Evolutionary conservation across 2,329 filamentous ascomycete species (phyloP), one percentile per base, ranked within the genome.

Genomic region (Sporothrix brunneoviolacea): DNA sequence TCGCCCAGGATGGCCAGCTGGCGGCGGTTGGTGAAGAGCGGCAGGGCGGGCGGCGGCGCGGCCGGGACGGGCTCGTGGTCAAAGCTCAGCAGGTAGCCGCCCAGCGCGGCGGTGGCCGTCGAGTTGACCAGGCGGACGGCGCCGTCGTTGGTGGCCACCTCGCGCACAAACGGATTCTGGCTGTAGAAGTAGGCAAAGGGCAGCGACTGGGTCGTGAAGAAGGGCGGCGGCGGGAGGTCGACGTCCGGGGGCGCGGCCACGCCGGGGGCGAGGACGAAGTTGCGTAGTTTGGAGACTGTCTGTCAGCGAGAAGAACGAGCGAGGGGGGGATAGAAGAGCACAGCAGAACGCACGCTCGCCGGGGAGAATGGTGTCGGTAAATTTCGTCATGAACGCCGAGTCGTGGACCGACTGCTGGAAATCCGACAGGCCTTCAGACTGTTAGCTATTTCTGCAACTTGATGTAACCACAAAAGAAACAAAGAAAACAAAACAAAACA

Each of bases 111-210:
- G 27, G 67, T 78, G 40, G 66, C 80, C 59, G 68, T 80, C 60
- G 67, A 79, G 62, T 75, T 87, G 67, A 74, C 79, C 65, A 72
- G 75, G 55, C 60, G 68, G 55, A 58, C 73, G 21, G 71, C 71
- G 12, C 77, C 79, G 43, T 73, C 70, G 36, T 72, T 75, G 48
- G 82, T 77, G 39, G 76, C 65, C 4, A 81, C 82, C 48, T 82
- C 70, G 45, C 77, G 82, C 22, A 91, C 84, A 48, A 84, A 84
- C 0, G 86, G 80, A 55, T 95, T 95, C 67, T 96, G 91, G 33
- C 86, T 84, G 68, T 94, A 96, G 55, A 83, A 83, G 66, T 84
- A 87, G 60, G 80, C 83, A 68, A 90, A 91, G 3, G 87, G 87
- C 30, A 91, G 70, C 13, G 79, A 77, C 64, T 84, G 82, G 50